Conservation (phyloP, 2,329 filamentous ascomycete genomes). For the Peltaster fructicola region DNA sequence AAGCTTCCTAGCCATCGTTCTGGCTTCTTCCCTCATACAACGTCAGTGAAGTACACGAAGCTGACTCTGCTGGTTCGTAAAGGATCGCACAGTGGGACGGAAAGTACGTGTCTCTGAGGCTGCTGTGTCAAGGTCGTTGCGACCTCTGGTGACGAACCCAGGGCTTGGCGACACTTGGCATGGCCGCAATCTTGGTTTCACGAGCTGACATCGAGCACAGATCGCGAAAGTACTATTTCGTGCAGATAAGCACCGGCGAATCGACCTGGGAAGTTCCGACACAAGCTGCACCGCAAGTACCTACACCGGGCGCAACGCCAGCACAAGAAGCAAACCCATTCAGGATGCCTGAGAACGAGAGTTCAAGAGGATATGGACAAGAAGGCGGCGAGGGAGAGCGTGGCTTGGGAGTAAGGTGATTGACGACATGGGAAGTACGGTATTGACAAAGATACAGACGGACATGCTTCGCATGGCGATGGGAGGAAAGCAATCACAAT, state of each 20-base stretch:
- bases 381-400: too few species aligned
- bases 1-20: too few species aligned
- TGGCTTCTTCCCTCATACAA: too few species aligned
- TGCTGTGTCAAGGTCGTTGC: too few species aligned
- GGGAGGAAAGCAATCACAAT: constrained; percentile 13
- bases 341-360: constrained; percentile 14
- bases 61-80: constrained; percentile 16
- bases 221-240: constrained; percentile 25
- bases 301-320: constrained; percentile 21
- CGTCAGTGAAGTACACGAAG: too few species aligned
- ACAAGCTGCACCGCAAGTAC: constrained; percentile 21
- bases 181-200: too few species aligned
- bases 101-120: constrained; percentile 16
- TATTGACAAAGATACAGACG: constrained; percentile 9
- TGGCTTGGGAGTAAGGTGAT: too few species aligned
- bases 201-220: constrained; percentile 11
- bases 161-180: too few species aligned
- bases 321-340: constrained; percentile 19
- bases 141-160: too few species aligned
- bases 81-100: constrained; percentile 26
- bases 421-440: too few species aligned
- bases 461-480: constrained; percentile 13
- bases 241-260: constrained; percentile 24
- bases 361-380: too few species aligned
- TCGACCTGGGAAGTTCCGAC: constrained; percentile 25